Percentiles rank a stretch among this genome's conserved stretches.
Conservation (phyloP, 164 flowering plant genomes). For the Brasenia schreberi region DNA sequence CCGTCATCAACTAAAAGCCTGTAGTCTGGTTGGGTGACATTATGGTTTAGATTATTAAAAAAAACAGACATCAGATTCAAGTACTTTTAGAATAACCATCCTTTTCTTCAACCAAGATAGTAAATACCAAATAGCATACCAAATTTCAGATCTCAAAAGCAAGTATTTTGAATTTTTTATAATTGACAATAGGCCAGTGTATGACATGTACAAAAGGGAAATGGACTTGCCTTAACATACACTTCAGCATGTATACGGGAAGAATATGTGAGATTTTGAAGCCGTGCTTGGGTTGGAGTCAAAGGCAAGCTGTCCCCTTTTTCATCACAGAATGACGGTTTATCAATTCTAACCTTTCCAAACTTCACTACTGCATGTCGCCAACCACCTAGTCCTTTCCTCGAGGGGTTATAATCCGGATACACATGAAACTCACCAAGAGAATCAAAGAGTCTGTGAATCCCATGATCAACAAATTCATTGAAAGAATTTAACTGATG, state of each 20-base stretch:
- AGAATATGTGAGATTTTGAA: slow-evolving; percentile 81
- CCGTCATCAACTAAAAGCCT: too few species aligned
- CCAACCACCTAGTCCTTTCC: slow-evolving; percentile 59
- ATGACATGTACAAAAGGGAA: background rate
- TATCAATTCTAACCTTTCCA: slow-evolving; percentile 51
- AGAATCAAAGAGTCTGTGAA: slow-evolving; percentile 54
- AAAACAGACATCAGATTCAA: too few species aligned
- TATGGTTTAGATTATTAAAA: too few species aligned
- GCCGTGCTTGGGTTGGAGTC: slow-evolving; percentile 74
- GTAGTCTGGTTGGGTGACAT: too few species aligned
- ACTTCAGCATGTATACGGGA: slow-evolving; percentile 49
- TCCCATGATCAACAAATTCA: slow-evolving; percentile 43
- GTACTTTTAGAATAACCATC: too few species aligned
- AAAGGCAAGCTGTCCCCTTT: slow-evolving; percentile 9
- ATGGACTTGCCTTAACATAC: slow-evolving; percentile 35
- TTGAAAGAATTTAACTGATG: slow-evolving; percentile 81
- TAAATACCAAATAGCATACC: too few species aligned
- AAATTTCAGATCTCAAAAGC: too few species aligned
- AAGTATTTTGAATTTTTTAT: too few species aligned
- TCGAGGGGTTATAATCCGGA: slow-evolving; percentile 72
- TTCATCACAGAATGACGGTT: slow-evolving; percentile 19
- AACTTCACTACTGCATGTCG: slow-evolving; percentile 46
- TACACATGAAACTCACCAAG: slow-evolving; percentile 51
- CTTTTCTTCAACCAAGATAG: too few species aligned
- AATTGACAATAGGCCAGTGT: too few species aligned